phyloP scores from a whole-genome alignment of 2,329 filamentous ascomycete species.

The Ramichloridium luteum region DNA sequence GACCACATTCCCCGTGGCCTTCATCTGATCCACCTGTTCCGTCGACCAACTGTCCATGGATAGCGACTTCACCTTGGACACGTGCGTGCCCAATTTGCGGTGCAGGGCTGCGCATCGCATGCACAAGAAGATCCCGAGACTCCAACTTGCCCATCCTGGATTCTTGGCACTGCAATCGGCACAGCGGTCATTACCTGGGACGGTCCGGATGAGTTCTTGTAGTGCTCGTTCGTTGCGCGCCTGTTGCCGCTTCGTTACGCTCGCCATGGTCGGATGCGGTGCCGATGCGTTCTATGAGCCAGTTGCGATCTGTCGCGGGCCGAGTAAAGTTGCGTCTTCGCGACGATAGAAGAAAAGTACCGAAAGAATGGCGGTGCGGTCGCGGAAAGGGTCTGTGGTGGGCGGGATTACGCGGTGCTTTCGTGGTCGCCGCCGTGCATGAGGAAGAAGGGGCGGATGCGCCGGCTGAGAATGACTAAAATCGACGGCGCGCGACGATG shows the following conservation, averaged over 20 bases:
- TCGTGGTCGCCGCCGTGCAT: too few relatives aligned
- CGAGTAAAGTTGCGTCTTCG: too few relatives aligned
- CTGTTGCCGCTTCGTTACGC: conserved; percentile 90
- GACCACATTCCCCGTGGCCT: conserved; percentile 69
- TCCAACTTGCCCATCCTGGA: conserved; percentile 97
- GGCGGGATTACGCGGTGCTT: too few relatives aligned
- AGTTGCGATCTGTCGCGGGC: too few relatives aligned
- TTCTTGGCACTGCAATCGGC: conserved; percentile 87
- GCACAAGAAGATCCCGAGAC: conserved; percentile 93
- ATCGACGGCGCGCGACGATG: too few relatives aligned
- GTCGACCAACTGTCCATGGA: conserved; percentile 97
- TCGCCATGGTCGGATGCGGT: conserved; percentile 62
- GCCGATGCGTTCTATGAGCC: too few relatives aligned
- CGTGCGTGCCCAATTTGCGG: conserved; percentile 91
- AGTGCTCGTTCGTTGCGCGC: conserved; percentile 88
- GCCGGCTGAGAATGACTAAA: too few relatives aligned
- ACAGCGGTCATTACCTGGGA: conserved; percentile 84
- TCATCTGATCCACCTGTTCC: conserved; percentile 98
- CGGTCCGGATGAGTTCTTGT: conserved; percentile 72
- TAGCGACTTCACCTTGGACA: conserved; percentile 96
- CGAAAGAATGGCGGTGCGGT: too few relatives aligned
- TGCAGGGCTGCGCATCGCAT: conserved; percentile 95
- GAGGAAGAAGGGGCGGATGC: too few relatives aligned
- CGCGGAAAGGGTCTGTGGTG: too few relatives aligned
- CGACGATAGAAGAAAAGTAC: too few relatives aligned